Conservation (phyloP, 371 early-diverging fungal species). For the Hamiltosporidium tvaerminnensis region DNA sequence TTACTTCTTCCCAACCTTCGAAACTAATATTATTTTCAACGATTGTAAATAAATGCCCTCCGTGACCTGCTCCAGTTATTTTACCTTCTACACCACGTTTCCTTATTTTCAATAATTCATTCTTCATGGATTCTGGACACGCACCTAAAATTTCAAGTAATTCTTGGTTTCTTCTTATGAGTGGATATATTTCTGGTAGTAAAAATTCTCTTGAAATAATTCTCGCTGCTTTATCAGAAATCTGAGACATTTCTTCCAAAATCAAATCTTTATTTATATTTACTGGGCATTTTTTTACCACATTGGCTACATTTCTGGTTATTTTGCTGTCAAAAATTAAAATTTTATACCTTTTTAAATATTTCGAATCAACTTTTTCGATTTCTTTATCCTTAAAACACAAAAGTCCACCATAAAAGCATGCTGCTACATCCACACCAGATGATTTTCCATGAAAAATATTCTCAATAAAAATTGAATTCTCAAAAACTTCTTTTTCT, state of each 20-base stretch:
- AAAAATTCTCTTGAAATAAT: constrained; percentile 10
- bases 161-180: constrained; percentile 17
- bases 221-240: constrained; percentile 14
- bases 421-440: constrained; percentile 17
- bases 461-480: constrained; percentile 14
- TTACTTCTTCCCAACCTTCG: constrained; percentile 11
- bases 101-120: constrained; percentile 19
- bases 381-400: constrained; percentile 13
- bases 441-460: constrained; percentile 28
- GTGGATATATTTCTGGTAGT: constrained; percentile 12
- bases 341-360: constrained; percentile 16
- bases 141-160: constrained; percentile 15
- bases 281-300: background rate
- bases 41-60: constrained; percentile 28
- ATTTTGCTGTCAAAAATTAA: constrained; percentile 19
- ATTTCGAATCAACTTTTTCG: background rate
- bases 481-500: constrained; percentile 2
- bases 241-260: constrained; percentile 10
- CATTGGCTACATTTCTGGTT: constrained; percentile 4
- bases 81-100: constrained; percentile 16
- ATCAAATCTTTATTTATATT: constrained; percentile 6
- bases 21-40: constrained; percentile 12
- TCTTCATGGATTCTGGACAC: constrained; percentile 12
- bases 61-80: constrained; percentile 25
- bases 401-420: constrained; percentile 13